Conservation (phyloP, 768 basidiomycete species). For the Hygrocybe punicea region DNA sequence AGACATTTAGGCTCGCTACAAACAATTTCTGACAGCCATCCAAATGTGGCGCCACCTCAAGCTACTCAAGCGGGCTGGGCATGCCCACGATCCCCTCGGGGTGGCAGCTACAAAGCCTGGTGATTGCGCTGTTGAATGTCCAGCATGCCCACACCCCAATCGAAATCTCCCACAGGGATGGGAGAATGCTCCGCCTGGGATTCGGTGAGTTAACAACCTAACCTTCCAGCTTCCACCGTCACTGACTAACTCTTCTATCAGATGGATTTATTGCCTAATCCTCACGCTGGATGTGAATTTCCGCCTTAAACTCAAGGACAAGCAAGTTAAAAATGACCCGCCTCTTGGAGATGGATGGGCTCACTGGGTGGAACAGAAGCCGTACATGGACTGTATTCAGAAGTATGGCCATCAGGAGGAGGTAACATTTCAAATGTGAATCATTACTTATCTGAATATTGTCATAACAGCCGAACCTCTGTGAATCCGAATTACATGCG, state of each 20-base stretch:
- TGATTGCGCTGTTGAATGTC: constrained; percentile 20
- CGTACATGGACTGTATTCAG: constrained; percentile 8
- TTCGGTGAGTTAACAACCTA: neutral
- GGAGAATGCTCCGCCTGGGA: constrained; percentile 4
- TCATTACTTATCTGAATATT: neutral
- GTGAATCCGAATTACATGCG: constrained; percentile 9
- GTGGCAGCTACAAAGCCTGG: constrained; percentile 12
- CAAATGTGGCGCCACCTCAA: constrained; percentile 19
- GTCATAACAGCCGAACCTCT: constrained; percentile 7
- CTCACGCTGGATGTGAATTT: constrained; percentile 34
- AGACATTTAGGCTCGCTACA: constrained; percentile 1
- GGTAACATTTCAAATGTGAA: neutral
- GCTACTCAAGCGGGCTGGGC: constrained; percentile 21
- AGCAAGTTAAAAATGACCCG: constrained; percentile 22
- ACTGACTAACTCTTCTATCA: constrained; percentile 7
- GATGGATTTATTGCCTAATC: constrained; percentile 28
- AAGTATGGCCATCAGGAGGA: constrained; percentile 8
- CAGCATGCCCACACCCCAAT: constrained; percentile 24
- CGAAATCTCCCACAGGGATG: constrained; percentile 17
- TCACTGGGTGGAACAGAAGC: constrained; percentile 15
- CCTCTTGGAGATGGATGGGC: constrained; percentile 17
- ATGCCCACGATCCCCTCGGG: constrained; percentile 11
- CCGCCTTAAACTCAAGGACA: constrained; percentile 21
- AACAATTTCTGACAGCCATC: constrained; percentile 3
- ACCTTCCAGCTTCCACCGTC: neutral